Evolutionary conservation across 2,329 filamentous ascomycete species (phyloP).

Genomic region (Colletotrichum theobromicola): DNA sequence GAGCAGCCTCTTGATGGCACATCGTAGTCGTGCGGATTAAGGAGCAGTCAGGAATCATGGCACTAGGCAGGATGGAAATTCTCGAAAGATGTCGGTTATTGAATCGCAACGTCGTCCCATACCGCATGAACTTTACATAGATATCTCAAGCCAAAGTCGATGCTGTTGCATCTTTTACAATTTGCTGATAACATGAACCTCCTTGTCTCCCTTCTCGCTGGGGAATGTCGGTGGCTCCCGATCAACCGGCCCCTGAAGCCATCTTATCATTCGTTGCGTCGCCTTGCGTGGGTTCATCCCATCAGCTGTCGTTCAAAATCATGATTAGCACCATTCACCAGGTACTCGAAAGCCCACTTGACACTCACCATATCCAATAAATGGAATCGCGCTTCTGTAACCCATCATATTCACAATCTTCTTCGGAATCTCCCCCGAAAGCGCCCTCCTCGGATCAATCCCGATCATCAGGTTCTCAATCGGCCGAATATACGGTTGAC

Average conservation of each 20-base stretch:
- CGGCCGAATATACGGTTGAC: slow-evolving; percentile 43
- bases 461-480: slow-evolving; percentile 41
- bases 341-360: accelerated
- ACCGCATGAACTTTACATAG: background rate
- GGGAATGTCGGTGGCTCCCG: background rate
- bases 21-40: too few species aligned
- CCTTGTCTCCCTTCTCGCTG: background rate
- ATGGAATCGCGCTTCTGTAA: slow-evolving; percentile 26
- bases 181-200: background rate
- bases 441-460: slow-evolving; percentile 27
- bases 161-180: background rate
- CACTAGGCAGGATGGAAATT: too few species aligned
- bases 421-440: slow-evolving; percentile 22
- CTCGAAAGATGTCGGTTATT: too few species aligned
- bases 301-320: background rate
- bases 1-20: too few species aligned
- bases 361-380: slow-evolving; percentile 25
- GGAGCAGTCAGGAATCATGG: too few species aligned
- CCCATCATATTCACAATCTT: slow-evolving; percentile 28
- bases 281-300: background rate
- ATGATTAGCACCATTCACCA: background rate
- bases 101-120: background rate
- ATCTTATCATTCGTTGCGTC: background rate
- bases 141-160: background rate
- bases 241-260: background rate